phyloP scores from a whole-genome alignment of 257 asterid species.

The Lithospermum erythrorhizon region DNA sequence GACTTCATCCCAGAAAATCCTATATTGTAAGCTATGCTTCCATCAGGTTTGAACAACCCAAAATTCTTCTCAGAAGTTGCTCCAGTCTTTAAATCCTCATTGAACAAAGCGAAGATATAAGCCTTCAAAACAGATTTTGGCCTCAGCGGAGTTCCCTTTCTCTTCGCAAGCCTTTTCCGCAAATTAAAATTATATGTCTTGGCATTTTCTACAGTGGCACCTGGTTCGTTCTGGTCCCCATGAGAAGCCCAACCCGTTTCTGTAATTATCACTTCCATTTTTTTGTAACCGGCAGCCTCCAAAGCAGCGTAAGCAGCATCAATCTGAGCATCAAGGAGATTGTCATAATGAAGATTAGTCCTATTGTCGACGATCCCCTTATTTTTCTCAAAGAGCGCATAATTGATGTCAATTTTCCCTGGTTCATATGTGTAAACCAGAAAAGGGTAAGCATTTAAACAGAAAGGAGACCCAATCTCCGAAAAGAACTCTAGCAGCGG shows the following conservation, averaged over 20 bases:
- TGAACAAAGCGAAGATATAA: constrained; percentile 77
- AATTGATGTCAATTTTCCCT: constrained; percentile 65
- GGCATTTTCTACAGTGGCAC: constrained; percentile 65
- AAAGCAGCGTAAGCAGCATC: constrained; percentile 92
- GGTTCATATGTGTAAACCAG: constrained; percentile 62
- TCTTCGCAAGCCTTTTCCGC: constrained; percentile 73
- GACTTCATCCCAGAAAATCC: constrained; percentile 67
- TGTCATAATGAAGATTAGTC: constrained; percentile 67
- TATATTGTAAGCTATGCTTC: constrained; percentile 67
- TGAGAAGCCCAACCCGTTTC: constrained; percentile 99
- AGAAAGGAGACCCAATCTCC: constrained; percentile 72
- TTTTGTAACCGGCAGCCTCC: constrained; percentile 57
- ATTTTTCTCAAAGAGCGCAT: constrained; percentile 71
- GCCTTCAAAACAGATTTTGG: constrained; percentile 69
- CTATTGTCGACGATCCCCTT: constrained; percentile 54
- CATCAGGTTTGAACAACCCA: constrained; percentile 80
- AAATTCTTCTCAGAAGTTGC: constrained; percentile 65
- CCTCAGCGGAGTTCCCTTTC: constrained; percentile 89
- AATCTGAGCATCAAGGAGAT: constrained; percentile 93
- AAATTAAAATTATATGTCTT: constrained; percentile 70
- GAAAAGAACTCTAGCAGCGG: constrained; percentile 81
- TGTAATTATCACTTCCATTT: constrained; percentile 84
- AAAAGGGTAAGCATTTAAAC: constrained; percentile 89
- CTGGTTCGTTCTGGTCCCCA: constrained; percentile 80
- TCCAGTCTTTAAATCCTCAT: constrained; percentile 66